phyloP scores from a whole-genome alignment of 371 early-diverging fungal species.

The Apophysomyces elegans region DNA sequence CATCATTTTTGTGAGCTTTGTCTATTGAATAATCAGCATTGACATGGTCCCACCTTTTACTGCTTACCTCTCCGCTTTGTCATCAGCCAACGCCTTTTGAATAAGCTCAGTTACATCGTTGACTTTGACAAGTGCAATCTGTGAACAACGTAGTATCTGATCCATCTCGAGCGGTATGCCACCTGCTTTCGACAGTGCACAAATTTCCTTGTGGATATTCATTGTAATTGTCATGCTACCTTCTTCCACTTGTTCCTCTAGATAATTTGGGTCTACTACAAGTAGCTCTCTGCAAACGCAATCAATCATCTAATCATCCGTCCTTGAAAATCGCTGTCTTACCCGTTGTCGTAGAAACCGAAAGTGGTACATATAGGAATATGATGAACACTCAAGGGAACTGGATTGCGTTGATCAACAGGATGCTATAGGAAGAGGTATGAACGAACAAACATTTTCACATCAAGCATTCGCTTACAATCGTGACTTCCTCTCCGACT shows the following conservation, averaged over 20 bases:
- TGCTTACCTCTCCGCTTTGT: constrained; percentile 38
- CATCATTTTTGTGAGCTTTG: constrained; percentile 4
- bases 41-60: too few species aligned
- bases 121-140: constrained; percentile 77
- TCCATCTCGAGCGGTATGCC: constrained; percentile 75
- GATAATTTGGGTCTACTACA: constrained; percentile 83
- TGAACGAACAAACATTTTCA: background rate
- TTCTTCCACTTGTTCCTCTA: constrained; percentile 84
- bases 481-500: constrained; percentile 85
- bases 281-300: constrained; percentile 58
- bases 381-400: constrained; percentile 93
- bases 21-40: background rate
- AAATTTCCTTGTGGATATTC: constrained; percentile 91
- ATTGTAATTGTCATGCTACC: constrained; percentile 88
- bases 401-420: constrained; percentile 84
- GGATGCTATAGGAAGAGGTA: constrained; percentile 66
- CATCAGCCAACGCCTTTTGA: constrained; percentile 63
- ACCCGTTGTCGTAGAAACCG: constrained; percentile 88
- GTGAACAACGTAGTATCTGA: constrained; percentile 75
- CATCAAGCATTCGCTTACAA: constrained; percentile 59
- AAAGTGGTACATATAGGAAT: constrained; percentile 93
- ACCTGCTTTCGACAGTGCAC: constrained; percentile 91
- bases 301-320: background rate
- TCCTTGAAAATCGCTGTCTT: constrained; percentile 18
- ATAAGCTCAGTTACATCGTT: constrained; percentile 75